Conservation (phyloP, 2,329 filamentous ascomycete species). For the Clonostachys sp. region DNA sequence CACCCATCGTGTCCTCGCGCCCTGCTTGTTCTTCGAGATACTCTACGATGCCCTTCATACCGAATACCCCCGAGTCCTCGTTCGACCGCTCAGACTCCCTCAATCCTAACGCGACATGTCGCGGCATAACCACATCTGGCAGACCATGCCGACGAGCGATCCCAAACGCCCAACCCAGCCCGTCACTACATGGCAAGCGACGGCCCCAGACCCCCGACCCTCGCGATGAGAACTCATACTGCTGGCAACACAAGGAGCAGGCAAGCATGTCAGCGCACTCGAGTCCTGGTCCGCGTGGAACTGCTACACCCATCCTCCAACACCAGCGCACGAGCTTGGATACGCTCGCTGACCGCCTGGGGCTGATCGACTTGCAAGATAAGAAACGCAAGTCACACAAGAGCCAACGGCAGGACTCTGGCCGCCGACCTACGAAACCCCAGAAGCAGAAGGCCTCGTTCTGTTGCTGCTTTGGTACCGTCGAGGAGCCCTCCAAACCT, state of each 20-base stretch:
- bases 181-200: slow-evolving; percentile 9
- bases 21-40: too few relatives aligned
- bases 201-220: slow-evolving; percentile 34
- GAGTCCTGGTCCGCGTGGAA: slow-evolving; percentile 35
- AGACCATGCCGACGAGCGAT: slow-evolving; percentile 75
- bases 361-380: slow-evolving; percentile 62
- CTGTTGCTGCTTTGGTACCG: slow-evolving; percentile 50
- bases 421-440: not conserved
- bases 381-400: slow-evolving; percentile 19
- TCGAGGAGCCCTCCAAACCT: slow-evolving; percentile 25
- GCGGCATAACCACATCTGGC: slow-evolving; percentile 80
- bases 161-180: slow-evolving; percentile 27
- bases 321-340: slow-evolving; percentile 68
- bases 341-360: slow-evolving; percentile 75
- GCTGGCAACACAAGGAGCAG: slow-evolving; percentile 95
- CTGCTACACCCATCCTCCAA: slow-evolving; percentile 50
- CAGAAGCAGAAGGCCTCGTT: slow-evolving; percentile 25
- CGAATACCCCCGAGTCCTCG: slow-evolving; percentile 72
- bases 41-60: slow-evolving; percentile 29
- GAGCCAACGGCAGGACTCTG: not conserved
- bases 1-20: too few relatives aligned
- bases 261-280: slow-evolving; percentile 46
- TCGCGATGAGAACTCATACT: slow-evolving; percentile 65
- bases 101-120: slow-evolving; percentile 78
- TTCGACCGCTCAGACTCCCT: slow-evolving; percentile 79